Evolutionary conservation across 1,139 yeast species (phyloP).

Genomic region (Yamadazyma sp.): DNA sequence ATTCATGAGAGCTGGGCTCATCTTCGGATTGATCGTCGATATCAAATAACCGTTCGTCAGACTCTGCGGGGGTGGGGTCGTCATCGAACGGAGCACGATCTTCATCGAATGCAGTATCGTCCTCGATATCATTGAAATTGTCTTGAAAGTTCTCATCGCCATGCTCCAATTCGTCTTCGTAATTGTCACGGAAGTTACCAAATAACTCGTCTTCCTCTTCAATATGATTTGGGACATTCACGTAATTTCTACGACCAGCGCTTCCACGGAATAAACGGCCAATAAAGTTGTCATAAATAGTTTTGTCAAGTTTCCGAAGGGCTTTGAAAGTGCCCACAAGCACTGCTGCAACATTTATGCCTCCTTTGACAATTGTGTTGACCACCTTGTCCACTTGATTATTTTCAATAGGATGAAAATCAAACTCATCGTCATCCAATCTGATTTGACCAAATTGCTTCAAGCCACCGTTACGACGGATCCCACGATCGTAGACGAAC

Average conservation of each 20-base stretch:
- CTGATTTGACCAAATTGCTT: slow-evolving; percentile 83
- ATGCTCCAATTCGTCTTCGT: slow-evolving; percentile 49
- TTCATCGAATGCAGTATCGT: no score
- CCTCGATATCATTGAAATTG: slow-evolving; percentile 16
- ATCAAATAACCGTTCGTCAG: slow-evolving; percentile 38
- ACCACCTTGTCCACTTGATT: slow-evolving; percentile 63
- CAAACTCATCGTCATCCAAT: slow-evolving; percentile 61
- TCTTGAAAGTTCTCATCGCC: slow-evolving; percentile 20
- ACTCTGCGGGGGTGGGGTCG: slow-evolving; percentile 9
- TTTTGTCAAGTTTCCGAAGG: slow-evolving; percentile 35
- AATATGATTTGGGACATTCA: slow-evolving; percentile 43
- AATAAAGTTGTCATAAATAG: slow-evolving; percentile 35
- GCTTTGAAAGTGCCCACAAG: slow-evolving; percentile 42
- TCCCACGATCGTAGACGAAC: slow-evolving; percentile 81
- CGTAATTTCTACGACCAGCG: slow-evolving; percentile 44
- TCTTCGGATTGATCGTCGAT: slow-evolving; percentile 40
- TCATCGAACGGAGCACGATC: no score
- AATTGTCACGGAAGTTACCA: slow-evolving; percentile 47
- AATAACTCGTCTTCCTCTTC: slow-evolving; percentile 53
- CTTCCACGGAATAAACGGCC: slow-evolving; percentile 39
- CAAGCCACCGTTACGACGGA: slow-evolving; percentile 78
- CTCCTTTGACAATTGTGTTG: slow-evolving; percentile 60
- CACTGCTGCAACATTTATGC: slow-evolving; percentile 54
- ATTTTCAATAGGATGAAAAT: slow-evolving; percentile 63
- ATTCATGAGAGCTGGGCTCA: background rate